phyloP scores from a whole-genome alignment of 2,329 filamentous ascomycete genomes.

The Colletotrichum lindemuthianum region DNA sequence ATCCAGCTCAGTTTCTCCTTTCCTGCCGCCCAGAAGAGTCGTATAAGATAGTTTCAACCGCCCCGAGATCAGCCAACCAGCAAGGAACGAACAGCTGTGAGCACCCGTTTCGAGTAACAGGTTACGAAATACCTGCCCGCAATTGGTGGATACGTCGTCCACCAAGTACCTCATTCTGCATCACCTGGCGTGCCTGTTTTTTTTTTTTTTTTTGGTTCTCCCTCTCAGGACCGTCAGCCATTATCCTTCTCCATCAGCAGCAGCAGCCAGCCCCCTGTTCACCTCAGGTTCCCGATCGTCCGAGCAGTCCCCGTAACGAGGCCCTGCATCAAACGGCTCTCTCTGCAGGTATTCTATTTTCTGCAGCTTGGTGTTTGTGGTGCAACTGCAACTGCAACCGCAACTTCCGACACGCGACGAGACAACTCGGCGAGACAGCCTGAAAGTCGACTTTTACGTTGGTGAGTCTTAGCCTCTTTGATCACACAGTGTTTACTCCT shows the following conservation, averaged over 20 bases:
- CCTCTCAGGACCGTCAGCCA: not conserved
- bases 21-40: not conserved
- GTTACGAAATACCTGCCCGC: conserved; percentile 31
- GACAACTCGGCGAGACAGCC: not conserved
- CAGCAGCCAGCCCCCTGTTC: not conserved
- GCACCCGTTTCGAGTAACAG: conserved; percentile 22
- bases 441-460: not conserved
- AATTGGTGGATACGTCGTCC: conserved; percentile 22
- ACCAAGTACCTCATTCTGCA: conserved; percentile 3
- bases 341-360: conserved; percentile 17
- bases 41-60: too few relatives aligned
- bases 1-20: not conserved
- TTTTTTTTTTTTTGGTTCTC: not conserved
- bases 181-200: conserved; percentile 23
- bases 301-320: conserved; percentile 29
- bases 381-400: conserved; percentile 7
- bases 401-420: not conserved
- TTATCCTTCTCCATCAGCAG: too few relatives aligned
- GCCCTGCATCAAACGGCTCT: conserved; percentile 6
- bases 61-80: not conserved
- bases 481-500: too few relatives aligned
- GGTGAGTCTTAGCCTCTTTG: not conserved
- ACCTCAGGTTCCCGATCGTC: conserved; percentile 12
- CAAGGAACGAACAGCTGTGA: not conserved
- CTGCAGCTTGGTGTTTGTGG: conserved; percentile 6